Evolutionary conservation across 495 filamentous ascomycete genomes (phyloP).

Genomic region (Penicillium samsonianum): DNA sequence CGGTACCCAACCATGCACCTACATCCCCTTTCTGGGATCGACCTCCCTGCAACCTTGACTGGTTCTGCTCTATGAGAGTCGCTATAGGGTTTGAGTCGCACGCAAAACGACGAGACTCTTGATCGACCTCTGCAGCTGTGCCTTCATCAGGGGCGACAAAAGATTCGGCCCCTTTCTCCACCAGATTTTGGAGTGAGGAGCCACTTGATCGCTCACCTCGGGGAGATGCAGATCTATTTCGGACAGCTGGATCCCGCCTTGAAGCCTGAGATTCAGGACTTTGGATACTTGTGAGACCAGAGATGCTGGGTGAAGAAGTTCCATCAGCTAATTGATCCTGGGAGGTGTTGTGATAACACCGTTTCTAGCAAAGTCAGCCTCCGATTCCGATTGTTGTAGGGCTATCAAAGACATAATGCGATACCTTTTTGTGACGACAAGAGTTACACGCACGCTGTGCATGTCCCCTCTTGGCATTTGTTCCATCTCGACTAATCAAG

Average conservation of each 20-base stretch:
- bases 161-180: neutral
- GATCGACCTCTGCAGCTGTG: neutral
- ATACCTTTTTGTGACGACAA: conserved; percentile 28
- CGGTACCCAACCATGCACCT: conserved; percentile 23
- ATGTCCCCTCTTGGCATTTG: conserved; percentile 22
- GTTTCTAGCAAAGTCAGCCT: conserved; percentile 21
- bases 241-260: neutral
- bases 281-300: neutral
- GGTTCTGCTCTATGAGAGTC: conserved; percentile 19
- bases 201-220: neutral
- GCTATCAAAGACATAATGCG: neutral
- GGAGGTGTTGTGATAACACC: conserved; percentile 20
- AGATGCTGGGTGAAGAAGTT: neutral
- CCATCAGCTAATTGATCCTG: neutral
- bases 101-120: conserved; percentile 19
- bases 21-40: conserved; percentile 22
- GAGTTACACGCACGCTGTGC: conserved; percentile 17
- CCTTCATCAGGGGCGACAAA: neutral
- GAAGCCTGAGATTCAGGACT: neutral
- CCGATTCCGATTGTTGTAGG: neutral
- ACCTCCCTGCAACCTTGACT: conserved; percentile 19
- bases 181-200: neutral
- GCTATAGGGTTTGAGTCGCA: conserved; percentile 29
- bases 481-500: conserved; percentile 17
- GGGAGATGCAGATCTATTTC: conserved; percentile 13